Evolutionary conservation across 495 filamentous ascomycete genomes (phyloP).

Genomic region (Opeltia flavorubescens): DNA sequence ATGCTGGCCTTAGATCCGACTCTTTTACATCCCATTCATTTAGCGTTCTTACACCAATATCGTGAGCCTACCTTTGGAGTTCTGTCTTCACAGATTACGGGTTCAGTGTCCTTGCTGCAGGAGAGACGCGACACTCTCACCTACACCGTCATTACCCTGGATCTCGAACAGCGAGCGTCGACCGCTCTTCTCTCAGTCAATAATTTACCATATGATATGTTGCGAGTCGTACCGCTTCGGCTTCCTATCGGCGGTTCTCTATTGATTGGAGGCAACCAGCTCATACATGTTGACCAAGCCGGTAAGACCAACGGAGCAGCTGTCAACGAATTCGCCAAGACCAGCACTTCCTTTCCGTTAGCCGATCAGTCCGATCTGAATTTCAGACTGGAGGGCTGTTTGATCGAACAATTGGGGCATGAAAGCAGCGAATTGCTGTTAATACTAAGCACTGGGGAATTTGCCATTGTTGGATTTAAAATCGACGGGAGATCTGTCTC

Average conservation of each 20-base stretch:
- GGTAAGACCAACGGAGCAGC: constrained; percentile 86
- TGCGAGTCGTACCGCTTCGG: constrained; percentile 68
- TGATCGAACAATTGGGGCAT: constrained; percentile 57
- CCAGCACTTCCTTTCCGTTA: constrained; percentile 65
- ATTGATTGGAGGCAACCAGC: constrained; percentile 73
- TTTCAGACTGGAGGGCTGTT: constrained; percentile 70
- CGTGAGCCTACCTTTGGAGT: constrained; percentile 95
- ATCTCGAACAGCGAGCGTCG: constrained; percentile 84
- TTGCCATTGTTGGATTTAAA: constrained; percentile 66
- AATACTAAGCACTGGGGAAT: constrained; percentile 61
- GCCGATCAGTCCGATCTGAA: constrained; percentile 71
- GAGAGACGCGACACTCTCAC: constrained; percentile 73
- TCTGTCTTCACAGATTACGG: constrained; percentile 57
- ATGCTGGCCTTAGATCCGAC: constrained; percentile 75
- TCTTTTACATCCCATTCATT: constrained; percentile 73
- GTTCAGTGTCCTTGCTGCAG: constrained; percentile 54
- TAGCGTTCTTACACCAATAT: constrained; percentile 93
- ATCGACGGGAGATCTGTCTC: constrained; percentile 90
- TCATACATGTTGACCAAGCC: constrained; percentile 92
- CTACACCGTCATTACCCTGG: constrained; percentile 89
- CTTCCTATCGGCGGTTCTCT: constrained; percentile 78
- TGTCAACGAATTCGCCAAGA: constrained; percentile 79
- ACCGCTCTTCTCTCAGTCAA: constrained; percentile 80
- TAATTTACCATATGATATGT: constrained; percentile 79
- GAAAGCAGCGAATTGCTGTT: constrained; percentile 72